Conservation (phyloP, 2,329 filamentous ascomycete genomes). For the Beauveria bassiana region DNA sequence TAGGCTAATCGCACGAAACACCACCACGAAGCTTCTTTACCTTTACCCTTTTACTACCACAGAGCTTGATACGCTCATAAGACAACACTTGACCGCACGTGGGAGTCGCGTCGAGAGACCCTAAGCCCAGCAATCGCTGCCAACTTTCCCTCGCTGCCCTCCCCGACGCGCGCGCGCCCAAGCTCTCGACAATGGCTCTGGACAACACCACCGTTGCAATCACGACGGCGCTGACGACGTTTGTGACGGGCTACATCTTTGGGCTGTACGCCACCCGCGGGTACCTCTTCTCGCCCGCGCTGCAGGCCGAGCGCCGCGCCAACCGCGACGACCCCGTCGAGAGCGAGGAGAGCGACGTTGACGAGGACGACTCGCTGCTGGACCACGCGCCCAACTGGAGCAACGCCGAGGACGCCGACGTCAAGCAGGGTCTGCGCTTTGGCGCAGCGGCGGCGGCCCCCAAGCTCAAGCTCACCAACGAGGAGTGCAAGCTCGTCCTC, state of each 20-base stretch:
- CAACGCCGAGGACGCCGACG: conserved; percentile 53
- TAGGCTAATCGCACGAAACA: background rate
- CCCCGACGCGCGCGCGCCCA: background rate
- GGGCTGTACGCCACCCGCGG: conserved; percentile 63
- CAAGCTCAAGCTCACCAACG: conserved; percentile 36
- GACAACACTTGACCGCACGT: background rate
- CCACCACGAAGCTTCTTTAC: background rate
- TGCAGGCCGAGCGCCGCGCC: conserved; percentile 49
- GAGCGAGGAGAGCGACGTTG: conserved; percentile 61
- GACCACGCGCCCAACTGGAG: conserved; percentile 63
- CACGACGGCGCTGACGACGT: conserved; percentile 65
- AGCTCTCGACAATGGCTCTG: conserved; percentile 25
- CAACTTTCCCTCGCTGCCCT: background rate
- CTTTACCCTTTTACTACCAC: background rate
- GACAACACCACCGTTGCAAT: conserved; percentile 55
- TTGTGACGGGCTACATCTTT: conserved; percentile 72
- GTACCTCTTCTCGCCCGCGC: conserved; percentile 48
- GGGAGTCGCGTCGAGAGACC: background rate
- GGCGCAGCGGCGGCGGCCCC: conserved; percentile 18
- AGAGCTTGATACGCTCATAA: background rate
- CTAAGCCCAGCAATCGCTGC: background rate
- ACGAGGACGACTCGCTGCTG: conserved; percentile 49
- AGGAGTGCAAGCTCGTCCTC: conserved; percentile 91
- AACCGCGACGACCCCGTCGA: conserved; percentile 54
- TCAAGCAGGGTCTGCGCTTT: conserved; percentile 44